Base-by-base conservation (phyloP, 106 monocot species). In the Dendrobium catenatum region DNA sequence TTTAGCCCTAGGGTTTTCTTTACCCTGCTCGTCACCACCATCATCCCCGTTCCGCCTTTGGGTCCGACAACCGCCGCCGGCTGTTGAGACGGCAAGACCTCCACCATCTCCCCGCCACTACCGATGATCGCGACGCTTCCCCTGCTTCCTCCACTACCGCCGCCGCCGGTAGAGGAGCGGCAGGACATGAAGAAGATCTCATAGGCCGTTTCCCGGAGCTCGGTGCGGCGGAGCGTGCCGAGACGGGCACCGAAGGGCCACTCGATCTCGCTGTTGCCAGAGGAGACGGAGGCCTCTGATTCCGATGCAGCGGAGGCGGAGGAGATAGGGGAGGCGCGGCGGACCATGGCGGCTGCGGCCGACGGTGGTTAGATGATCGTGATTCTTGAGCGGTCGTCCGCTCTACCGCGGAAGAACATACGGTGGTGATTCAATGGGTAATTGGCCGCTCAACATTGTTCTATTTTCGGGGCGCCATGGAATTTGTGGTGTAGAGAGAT, bases 101-200 rank as follows among this genome's bases (percentile, higher is more conserved):
- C 78, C 16, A n/a, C 73, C 48, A 76, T 74, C 73, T 58, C 80
- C 77, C 82, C 51, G 72, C 42, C 54, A 55, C 51, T 72, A 2
- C 51, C 8, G 42, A 66, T 41, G 43, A 42, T 43, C 22, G 49
- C 26, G 15, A 76, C n/a, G 51, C 13, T 51, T 13, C 5, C 58
- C 31, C 81, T 55, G 26, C 31, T 17, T 51, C 51, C 51, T 44
- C 59, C 77, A n/a, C 83, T 67, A 85, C 88, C 88, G 29, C 83
- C 58, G 87, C 88, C 88, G 9, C 87, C 87, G 10, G 87, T 80
- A 18, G 90, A 85, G 40, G 88, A 84, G 42, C 96, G 83, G 83
- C 91, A 93, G 10, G 87, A 88, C 84, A 79, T 89, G 87, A 96
- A 96, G 87, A 90, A 96, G 61, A 96, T 81, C 80, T 96, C 96